Percentiles rank a stretch among this genome's conserved stretches.
phyloP scores from a whole-genome alignment of 768 basidiomycete species.

The Artomyces pyxidatus region DNA sequence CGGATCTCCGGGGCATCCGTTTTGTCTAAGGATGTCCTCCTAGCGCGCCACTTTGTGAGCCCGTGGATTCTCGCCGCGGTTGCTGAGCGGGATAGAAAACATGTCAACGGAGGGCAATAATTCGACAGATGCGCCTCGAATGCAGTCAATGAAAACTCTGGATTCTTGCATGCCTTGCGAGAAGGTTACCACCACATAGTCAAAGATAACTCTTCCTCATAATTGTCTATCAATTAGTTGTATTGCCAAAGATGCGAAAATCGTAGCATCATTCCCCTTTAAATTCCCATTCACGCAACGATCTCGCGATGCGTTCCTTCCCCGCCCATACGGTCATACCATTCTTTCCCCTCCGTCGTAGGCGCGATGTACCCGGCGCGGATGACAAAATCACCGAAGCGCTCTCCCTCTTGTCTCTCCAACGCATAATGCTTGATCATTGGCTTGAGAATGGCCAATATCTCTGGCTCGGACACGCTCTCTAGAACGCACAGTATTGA shows the following conservation, averaged over 20 bases:
- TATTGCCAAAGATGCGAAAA: no score
- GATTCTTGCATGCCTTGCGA: no score
- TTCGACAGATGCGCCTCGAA: no score
- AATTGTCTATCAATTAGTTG: no score
- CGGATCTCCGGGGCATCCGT: constrained; percentile 38
- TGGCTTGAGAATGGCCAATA: constrained; percentile 77
- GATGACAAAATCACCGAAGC: constrained; percentile 93
- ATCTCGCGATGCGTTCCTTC: constrained; percentile 50
- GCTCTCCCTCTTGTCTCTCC: constrained; percentile 81
- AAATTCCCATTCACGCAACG: constrained; percentile 8
- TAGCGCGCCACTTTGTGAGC: constrained; percentile 30
- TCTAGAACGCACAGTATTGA: constrained; percentile 36
- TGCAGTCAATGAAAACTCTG: no score
- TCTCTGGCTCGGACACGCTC: constrained; percentile 85
- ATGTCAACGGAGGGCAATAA: no score
- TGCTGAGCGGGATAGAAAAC: constrained; percentile 2
- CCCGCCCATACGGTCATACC: constrained; percentile 82
- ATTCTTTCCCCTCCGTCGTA: constrained; percentile 74
- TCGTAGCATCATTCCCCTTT: no score
- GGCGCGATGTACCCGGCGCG: constrained; percentile 85
- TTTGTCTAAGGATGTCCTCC: constrained; percentile 30
- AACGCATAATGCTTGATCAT: constrained; percentile 94
- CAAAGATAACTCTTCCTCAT: no score
- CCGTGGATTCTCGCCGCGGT: constrained; percentile 29
- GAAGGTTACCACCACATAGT: no score